A percentile compares a stretch with the other conserved stretches of the same genome.
These are phyloP conservation scores for Pichia nanzhaoensis DNA, from an alignment of 805 yeast species.

Conservation along the genomic window DNA sequence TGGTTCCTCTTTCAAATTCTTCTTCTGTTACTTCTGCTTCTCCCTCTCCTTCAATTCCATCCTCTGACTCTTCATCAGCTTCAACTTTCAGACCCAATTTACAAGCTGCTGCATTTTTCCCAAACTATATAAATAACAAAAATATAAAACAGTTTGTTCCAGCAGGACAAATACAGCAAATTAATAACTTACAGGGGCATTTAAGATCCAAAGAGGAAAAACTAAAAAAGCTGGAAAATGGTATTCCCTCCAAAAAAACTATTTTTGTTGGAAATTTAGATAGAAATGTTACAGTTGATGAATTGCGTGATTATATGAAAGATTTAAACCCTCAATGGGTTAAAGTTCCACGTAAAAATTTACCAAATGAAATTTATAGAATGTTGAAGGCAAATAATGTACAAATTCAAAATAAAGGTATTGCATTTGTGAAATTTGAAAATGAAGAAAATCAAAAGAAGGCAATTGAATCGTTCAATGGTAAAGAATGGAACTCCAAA, in stretches of 20 bases:
- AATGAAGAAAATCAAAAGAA: constrained; percentile 39
- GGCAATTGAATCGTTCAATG: constrained; percentile 59
- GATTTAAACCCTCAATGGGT: constrained; percentile 50
- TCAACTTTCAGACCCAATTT: not conserved
- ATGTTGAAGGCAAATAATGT: constrained; percentile 40
- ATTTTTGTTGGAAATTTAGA: constrained; percentile 58
- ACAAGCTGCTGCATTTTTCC: constrained; percentile 6
- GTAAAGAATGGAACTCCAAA: constrained; percentile 59
- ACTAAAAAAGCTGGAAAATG: constrained; percentile 35
- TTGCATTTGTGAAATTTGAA: constrained; percentile 53
- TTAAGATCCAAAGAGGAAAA: constrained; percentile 26
- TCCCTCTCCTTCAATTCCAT: not conserved
- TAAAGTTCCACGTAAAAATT: constrained; percentile 48
- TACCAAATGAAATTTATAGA: constrained; percentile 38
- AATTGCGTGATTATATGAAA: constrained; percentile 39
- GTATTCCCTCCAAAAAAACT: constrained; percentile 50
- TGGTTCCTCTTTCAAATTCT: too few species aligned
- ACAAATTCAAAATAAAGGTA: constrained; percentile 51
- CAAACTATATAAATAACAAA: constrained; percentile 3
- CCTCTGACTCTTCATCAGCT: not conserved
- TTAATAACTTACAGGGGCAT: not conserved
- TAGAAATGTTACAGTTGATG: constrained; percentile 40
- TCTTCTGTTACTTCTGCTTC: too few species aligned
- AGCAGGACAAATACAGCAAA: not conserved
- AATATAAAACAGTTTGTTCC: constrained; percentile 9